Conservation (phyloP, 2,329 filamentous ascomycete species). For the Venturia aucupariae region DNA sequence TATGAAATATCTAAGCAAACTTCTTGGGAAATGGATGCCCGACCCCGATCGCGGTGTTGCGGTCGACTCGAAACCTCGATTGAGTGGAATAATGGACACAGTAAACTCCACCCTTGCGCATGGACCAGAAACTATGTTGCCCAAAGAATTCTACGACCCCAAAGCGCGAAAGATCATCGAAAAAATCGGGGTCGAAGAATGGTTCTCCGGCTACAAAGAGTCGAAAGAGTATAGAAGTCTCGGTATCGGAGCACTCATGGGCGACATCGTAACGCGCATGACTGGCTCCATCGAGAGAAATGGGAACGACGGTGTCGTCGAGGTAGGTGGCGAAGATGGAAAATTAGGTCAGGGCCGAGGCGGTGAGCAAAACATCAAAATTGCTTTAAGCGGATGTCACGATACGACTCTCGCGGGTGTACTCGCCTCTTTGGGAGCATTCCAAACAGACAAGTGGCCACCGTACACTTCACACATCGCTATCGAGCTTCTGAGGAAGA, state of each 20-base stretch:
- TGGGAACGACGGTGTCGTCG: conserved; percentile 31
- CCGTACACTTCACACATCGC: conserved; percentile 90
- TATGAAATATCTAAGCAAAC: conserved; percentile 71
- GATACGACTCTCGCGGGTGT: conserved; percentile 84
- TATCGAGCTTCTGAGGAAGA: conserved; percentile 72
- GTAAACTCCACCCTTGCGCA: conserved; percentile 85
- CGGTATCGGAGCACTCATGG: conserved; percentile 76
- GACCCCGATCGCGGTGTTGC: conserved; percentile 55
- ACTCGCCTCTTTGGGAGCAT: conserved; percentile 70
- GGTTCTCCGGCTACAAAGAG: conserved; percentile 82
- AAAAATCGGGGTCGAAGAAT: conserved; percentile 74
- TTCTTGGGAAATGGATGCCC: conserved; percentile 82
- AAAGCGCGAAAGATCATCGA: conserved; percentile 61
- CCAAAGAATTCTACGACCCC: conserved; percentile 77
- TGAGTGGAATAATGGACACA: conserved; percentile 90
- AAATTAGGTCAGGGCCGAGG: conserved; percentile 33
- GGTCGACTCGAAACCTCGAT: conserved; percentile 72
- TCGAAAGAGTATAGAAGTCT: conserved; percentile 78
- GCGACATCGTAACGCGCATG: conserved; percentile 60
- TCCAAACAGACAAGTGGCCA: conserved; percentile 68
- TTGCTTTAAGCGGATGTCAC: conserved; percentile 79
- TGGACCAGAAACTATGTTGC: conserved; percentile 67
- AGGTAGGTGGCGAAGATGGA: conserved; percentile 28
- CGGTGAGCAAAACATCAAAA: conserved; percentile 50
- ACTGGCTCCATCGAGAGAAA: conserved; percentile 27